phyloP scores from a whole-genome alignment of 768 basidiomycete species.

The Scleroderma bovista region DNA sequence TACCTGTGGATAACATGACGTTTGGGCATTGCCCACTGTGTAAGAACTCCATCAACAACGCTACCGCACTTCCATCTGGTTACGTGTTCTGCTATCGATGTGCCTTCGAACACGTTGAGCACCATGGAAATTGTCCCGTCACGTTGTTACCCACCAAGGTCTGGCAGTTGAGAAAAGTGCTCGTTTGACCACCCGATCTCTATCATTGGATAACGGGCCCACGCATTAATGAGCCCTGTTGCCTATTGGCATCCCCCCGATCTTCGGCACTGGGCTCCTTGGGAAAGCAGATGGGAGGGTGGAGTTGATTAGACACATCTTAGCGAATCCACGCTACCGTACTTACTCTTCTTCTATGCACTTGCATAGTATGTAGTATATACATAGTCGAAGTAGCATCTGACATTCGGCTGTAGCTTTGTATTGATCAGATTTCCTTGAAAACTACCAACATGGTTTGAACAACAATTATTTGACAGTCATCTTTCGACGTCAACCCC shows the following conservation, averaged over 20 bases:
- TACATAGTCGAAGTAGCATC: background rate
- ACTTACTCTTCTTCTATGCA: conserved; percentile 28
- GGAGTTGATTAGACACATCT: background rate
- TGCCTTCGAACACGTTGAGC: conserved; percentile 77
- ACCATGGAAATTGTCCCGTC: conserved; percentile 77
- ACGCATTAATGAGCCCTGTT: background rate
- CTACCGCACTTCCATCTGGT: conserved; percentile 85
- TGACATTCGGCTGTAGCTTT: conserved; percentile 6
- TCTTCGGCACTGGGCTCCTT: background rate
- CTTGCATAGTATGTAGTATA: conserved; percentile 38
- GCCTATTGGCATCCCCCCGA: background rate
- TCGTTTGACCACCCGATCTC: conserved; percentile 64
- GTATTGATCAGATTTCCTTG: conserved; percentile 6
- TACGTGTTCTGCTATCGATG: conserved; percentile 96
- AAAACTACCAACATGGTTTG: conserved; percentile 23
- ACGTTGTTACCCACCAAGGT: conserved; percentile 69
- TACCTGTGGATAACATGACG: conserved; percentile 51
- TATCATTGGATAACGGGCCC: background rate
- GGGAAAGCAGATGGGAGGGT: too few species aligned
- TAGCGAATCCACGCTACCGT: background rate
- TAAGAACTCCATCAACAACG: conserved; percentile 65
- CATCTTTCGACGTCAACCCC: conserved; percentile 3
- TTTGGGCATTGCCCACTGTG: conserved; percentile 91
- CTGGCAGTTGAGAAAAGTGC: conserved; percentile 84
- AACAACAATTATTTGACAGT: conserved; percentile 10